A percentile compares a stretch with the other conserved stretches of the same genome.
phyloP scores from a whole-genome alignment of 805 yeast species.

The Candida lessepsii region DNA sequence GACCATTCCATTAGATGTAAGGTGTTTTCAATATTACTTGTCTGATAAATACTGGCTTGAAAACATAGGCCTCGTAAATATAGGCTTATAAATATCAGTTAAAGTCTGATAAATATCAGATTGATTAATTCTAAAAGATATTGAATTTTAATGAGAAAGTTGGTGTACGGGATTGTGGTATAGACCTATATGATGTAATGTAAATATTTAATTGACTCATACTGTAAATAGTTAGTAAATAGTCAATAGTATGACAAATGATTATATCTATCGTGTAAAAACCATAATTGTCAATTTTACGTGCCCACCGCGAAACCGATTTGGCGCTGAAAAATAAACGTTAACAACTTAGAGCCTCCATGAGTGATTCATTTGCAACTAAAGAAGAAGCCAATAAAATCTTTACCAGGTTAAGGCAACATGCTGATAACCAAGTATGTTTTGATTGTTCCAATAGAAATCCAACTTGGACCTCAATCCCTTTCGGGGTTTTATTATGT shows the following conservation, averaged over 20 bases:
- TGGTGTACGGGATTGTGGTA: no score
- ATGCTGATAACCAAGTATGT: slow-evolving; percentile 77
- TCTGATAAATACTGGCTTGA: no score
- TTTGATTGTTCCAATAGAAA: slow-evolving; percentile 93
- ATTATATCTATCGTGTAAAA: not conserved
- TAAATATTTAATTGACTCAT: not conserved
- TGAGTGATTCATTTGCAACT: slow-evolving; percentile 55
- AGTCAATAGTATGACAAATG: not conserved
- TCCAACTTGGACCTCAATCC: slow-evolving; percentile 98
- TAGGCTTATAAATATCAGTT: no score
- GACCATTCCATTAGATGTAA: slow-evolving; percentile 56
- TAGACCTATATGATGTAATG: not conserved
- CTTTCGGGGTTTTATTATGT: slow-evolving; percentile 90
- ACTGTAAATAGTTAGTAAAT: slow-evolving; percentile 4
- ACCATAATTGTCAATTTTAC: not conserved
- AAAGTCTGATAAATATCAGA: no score
- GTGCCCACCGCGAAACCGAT: not conserved
- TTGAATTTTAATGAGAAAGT: no score
- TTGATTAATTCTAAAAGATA: no score
- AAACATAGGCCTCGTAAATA: no score
- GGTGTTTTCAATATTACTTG: no score
- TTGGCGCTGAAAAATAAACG: slow-evolving; percentile 1
- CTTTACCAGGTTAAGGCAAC: slow-evolving; percentile 60
- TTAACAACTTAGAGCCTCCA: slow-evolving; percentile 12
- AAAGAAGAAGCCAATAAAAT: slow-evolving; percentile 68